These are phyloP conservation scores for Trichoderma reesei DNA, from an alignment of 495 filamentous ascomycete genomes.

Conservation along the genomic window DNA sequence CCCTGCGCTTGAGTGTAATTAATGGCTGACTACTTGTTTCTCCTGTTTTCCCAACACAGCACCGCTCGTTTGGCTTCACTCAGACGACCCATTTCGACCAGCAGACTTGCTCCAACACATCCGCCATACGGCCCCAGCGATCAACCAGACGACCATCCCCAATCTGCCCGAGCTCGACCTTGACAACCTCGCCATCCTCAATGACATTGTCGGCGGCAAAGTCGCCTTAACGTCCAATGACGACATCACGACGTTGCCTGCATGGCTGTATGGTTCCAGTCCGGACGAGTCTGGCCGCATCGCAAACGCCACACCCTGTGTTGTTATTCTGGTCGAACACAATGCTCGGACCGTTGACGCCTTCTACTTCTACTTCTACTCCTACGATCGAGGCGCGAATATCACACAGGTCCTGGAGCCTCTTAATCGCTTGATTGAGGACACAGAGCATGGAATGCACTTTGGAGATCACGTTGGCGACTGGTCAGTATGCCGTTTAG, in stretches of 20 bases:
- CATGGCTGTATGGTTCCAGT: conserved; percentile 19
- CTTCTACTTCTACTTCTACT: conserved; percentile 14
- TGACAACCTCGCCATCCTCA: conserved; percentile 14
- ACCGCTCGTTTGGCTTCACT: conserved; percentile 12
- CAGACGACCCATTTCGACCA: conserved; percentile 11
- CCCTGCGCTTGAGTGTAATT: background rate
- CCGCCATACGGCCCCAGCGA: conserved; percentile 9
- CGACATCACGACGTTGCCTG: conserved; percentile 18
- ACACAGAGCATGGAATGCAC: conserved; percentile 12
- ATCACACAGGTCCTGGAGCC: conserved; percentile 10
- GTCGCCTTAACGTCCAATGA: conserved; percentile 22
- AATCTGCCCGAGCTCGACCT: conserved; percentile 11
- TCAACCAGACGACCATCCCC: background rate
- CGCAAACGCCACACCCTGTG: conserved; percentile 16
- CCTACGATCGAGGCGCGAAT: conserved; percentile 12
- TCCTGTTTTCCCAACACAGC: conserved; percentile 5
- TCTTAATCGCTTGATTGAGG: conserved; percentile 10
- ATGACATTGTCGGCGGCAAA: conserved; percentile 12
- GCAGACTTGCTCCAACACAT: conserved; percentile 11
- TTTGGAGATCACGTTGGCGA: conserved; percentile 14
- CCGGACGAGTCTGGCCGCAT: conserved; percentile 20
- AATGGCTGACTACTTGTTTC: background rate
- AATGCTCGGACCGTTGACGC: conserved; percentile 7
- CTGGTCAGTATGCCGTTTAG: background rate
- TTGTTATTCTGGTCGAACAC: conserved; percentile 19